These are phyloP conservation scores for Coniochaeta sp. DNA, from an alignment of 2,329 filamentous ascomycete genomes.

Conservation along the genomic window DNA sequence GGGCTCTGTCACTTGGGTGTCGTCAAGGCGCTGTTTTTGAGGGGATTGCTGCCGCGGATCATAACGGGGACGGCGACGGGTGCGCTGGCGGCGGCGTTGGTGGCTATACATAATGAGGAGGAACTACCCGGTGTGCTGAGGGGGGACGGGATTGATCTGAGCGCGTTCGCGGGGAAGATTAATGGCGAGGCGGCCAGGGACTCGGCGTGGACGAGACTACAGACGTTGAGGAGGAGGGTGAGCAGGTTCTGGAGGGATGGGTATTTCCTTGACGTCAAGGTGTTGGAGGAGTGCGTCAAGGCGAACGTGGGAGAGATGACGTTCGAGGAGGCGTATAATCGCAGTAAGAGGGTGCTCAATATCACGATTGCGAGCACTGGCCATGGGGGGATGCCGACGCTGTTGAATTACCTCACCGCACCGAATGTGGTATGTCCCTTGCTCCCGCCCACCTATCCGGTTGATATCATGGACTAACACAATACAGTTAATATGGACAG, in stretches of 20 bases:
- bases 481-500: constrained; percentile 67
- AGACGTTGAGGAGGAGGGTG: constrained; percentile 59
- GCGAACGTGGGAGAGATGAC: constrained; percentile 84
- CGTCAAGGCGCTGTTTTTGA: constrained; percentile 76
- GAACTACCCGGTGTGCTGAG: constrained; percentile 72
- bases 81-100: constrained; percentile 79
- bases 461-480: not conserved
- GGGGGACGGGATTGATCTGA: constrained; percentile 75
- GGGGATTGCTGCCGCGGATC: constrained; percentile 77
- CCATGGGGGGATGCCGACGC: constrained; percentile 68
- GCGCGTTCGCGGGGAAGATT: constrained; percentile 56
- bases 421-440: constrained; percentile 69
- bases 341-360: constrained; percentile 81
- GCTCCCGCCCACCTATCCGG: not conserved
- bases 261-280: constrained; percentile 74
- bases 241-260: constrained; percentile 67
- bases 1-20: constrained; percentile 86
- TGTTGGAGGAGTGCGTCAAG: constrained; percentile 77
- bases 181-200: constrained; percentile 20
- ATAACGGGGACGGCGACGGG: constrained; percentile 89
- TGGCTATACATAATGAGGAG: constrained; percentile 80
- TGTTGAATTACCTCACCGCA: constrained; percentile 88
- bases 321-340: constrained; percentile 85
- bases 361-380: constrained; percentile 79
- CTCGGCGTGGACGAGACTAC: constrained; percentile 35